Evolutionary conservation across 2,329 filamentous ascomycete genomes (phyloP).

Genomic region (Aspergillus awamori): DNA sequence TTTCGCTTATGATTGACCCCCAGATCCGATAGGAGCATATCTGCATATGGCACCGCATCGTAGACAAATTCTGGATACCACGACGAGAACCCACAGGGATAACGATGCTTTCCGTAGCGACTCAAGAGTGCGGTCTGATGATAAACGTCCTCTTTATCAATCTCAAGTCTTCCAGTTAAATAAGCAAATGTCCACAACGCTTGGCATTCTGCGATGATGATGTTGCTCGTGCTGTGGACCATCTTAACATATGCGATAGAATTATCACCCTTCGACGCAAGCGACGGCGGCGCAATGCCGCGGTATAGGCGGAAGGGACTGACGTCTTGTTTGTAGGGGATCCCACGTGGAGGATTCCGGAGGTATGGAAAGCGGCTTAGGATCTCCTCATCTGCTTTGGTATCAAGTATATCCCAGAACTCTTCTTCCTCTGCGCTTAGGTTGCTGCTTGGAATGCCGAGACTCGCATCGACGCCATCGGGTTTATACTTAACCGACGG

Average conservation of each 20-base stretch:
- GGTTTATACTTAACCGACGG: no score
- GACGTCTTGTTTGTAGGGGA: constrained; percentile 7
- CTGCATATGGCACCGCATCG: constrained; percentile 1
- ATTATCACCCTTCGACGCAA: neutral
- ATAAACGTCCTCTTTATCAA: neutral
- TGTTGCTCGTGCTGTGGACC: no score
- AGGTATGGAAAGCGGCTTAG: no score
- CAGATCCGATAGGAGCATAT: constrained; percentile 2
- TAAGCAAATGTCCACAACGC: no score
- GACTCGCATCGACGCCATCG: no score
- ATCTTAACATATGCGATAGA: no score
- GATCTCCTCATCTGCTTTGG: no score
- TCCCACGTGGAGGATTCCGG: neutral
- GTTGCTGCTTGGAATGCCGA: no score
- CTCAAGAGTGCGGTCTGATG: neutral
- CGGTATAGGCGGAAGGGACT: constrained; percentile 6
- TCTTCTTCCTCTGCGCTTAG: no score
- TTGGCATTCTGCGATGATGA: no score
- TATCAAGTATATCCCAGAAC: no score
- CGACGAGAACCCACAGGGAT: constrained; percentile 3
- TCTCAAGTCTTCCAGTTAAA: no score
- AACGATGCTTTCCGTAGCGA: neutral
- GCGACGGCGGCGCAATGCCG: constrained; percentile 2
- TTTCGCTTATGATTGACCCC: neutral
- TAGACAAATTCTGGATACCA: constrained; percentile 5